Base-by-base conservation (phyloP, 2,329 filamentous ascomycete genomes). In the Phoma sp. region DNA sequence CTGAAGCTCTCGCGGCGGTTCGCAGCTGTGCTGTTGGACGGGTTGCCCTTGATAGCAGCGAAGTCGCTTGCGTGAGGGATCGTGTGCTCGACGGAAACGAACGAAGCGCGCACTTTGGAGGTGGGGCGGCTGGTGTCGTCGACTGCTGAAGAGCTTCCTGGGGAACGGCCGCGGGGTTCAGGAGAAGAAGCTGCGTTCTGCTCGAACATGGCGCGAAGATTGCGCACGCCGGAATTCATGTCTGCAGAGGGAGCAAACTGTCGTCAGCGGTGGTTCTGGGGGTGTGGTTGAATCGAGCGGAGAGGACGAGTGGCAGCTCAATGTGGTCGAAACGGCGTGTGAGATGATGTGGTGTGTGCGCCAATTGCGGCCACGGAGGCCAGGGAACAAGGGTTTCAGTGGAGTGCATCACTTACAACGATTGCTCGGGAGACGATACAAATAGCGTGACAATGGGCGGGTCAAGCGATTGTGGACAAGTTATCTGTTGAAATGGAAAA, bases 181-280 rank as follows among this genome's bases (percentile, higher is more conserved):
- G 76, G 73, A 65, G 74, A 72, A 37, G 74, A 65, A 49, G 70
- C 62, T 45, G 52, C 52, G 52, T 62, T 67, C 51, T 73, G 69
- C 71, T 82, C 80, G 69, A 81, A 82, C 72, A 81, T 77, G 53
- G 79, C 79, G 67, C 79, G 74, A 53, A 82, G 73, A 64, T 79
- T 79, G 62, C 78, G 75, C 61, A 82, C 79, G 63, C 77, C 78
- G 65, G 73, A 73, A 65, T 74, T 77, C 79, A 82, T 82, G 77
- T 77, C 79, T 81, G 73, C 64, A 64, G 48, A 43, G 39, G 31
- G 39, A 54, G 58, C 59, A 54, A 52, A 53, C 56, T 51, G 40
- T 58, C 55, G 69, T 73, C 68, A 71, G 69, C 64, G 56, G 51
- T 59, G 61, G 48, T 37, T 55, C 51, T 56, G 58, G 54, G 43